A percentile compares a stretch with the other conserved stretches of the same genome.
These are phyloP conservation scores for Zymoseptoria ardabiliae DNA, from an alignment of 2,329 filamentous ascomycete genomes.

Conservation along the genomic window DNA sequence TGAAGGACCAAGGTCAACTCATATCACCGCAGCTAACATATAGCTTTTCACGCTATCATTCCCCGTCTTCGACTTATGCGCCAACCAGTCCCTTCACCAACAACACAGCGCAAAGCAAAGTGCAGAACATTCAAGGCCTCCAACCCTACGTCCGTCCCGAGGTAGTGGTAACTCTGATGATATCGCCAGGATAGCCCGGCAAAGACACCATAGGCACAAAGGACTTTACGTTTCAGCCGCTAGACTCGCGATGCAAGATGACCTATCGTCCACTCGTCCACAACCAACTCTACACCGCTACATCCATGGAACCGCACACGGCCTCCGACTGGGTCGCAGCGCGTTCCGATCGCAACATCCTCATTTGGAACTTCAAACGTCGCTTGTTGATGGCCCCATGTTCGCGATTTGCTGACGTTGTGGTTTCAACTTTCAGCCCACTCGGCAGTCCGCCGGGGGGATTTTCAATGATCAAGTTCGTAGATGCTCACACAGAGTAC, in stretches of 20 bases:
- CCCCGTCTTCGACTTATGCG: neutral
- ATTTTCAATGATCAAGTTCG: too few species aligned
- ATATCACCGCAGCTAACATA: neutral
- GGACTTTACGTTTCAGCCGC: neutral
- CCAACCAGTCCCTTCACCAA: neutral
- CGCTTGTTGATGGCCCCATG: neutral
- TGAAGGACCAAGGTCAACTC: too few species aligned
- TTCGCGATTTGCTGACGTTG: too few species aligned
- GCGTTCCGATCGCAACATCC: neutral
- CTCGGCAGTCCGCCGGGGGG: too few species aligned
- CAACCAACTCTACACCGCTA: neutral
- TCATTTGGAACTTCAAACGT: neutral
- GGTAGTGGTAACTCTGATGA: neutral
- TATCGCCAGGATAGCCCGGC: neutral
- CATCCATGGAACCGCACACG: neutral
- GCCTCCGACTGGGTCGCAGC: neutral
- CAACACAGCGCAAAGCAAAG: neutral
- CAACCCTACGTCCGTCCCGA: neutral
- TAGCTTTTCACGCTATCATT: neutral
- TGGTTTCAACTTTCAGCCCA: too few species aligned
- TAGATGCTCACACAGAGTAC: too few species aligned
- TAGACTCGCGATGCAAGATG: neutral
- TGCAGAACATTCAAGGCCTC: neutral
- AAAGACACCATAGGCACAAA: neutral
- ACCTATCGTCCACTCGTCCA: neutral